Percentiles rank a stretch among this genome's conserved stretches.
Conservation (phyloP, 176 grass and related monocot species). For the Neostapfia colusana region DNA sequence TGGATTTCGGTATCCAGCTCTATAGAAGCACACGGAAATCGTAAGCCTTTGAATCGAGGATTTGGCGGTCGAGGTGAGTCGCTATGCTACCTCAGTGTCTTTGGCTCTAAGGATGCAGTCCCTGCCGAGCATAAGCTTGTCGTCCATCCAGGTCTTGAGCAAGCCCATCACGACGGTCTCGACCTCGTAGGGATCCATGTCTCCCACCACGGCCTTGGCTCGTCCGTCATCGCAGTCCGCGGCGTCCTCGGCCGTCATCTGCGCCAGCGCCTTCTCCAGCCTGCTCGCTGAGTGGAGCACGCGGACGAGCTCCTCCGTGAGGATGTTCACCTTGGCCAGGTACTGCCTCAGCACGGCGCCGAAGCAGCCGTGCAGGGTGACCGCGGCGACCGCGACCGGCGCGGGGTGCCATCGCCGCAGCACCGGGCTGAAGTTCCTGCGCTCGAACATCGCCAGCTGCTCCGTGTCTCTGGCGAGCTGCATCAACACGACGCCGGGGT, state of each 20-base stretch:
- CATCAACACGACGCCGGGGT: constrained; percentile 57
- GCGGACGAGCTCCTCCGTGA: constrained; percentile 78
- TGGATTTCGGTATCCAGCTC: constrained; percentile 92
- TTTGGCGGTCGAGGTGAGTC: neutral
- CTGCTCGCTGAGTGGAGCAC: constrained; percentile 72
- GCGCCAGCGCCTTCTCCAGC: constrained; percentile 74
- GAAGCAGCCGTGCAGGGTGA: constrained; percentile 79
- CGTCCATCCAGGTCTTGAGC: constrained; percentile 89
- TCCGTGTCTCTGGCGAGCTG: constrained; percentile 69
- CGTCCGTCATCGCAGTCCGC: constrained; percentile 56
- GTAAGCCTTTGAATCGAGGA: neutral
- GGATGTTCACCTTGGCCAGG: constrained; percentile 49
- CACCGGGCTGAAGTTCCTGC: constrained; percentile 65
- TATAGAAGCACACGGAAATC: constrained; percentile 1
- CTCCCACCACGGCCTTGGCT: constrained; percentile 63
- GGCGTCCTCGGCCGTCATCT: constrained; percentile 81
- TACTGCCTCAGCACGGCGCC: constrained; percentile 77
- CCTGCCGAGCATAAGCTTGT: constrained; percentile 63
- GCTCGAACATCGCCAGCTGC: constrained; percentile 63
- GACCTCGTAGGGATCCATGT: constrained; percentile 88
- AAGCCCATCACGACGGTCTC: constrained; percentile 69
- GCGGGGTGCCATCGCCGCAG: constrained; percentile 66
- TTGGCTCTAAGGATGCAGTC: constrained; percentile 75
- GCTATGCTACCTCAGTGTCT: constrained; percentile 65
- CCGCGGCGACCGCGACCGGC: constrained; percentile 59